phyloP scores from a whole-genome alignment of 2,329 filamentous ascomycete genomes.

The Parastagonospora avenae region DNA sequence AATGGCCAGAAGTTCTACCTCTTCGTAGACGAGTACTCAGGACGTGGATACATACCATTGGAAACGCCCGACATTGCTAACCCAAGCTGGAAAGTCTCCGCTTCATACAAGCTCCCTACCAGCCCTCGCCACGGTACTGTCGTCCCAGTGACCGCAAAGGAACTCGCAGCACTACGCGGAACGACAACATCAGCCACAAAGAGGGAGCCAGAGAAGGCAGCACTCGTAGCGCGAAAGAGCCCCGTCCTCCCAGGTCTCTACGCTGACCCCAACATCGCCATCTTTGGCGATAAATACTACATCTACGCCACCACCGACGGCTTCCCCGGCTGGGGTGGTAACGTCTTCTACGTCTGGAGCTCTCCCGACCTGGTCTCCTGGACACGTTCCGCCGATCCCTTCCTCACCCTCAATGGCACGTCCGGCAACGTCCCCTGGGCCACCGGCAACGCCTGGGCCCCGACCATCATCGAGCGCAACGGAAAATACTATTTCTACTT shows the following conservation, averaged over 20 bases:
- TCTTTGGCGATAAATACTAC: slow-evolving; percentile 32
- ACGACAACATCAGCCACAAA: slow-evolving; percentile 3
- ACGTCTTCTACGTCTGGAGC: slow-evolving; percentile 35
- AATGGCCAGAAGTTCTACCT: slow-evolving; percentile 61
- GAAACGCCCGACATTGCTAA: slow-evolving; percentile 57
- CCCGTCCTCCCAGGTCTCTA: slow-evolving; percentile 32
- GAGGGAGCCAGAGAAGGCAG: background rate
- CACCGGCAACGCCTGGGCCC: slow-evolving; percentile 34
- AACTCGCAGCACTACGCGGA: slow-evolving; percentile 45
- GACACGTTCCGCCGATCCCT: slow-evolving; percentile 25
- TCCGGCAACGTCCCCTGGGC: slow-evolving; percentile 37
- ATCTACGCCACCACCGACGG: slow-evolving; percentile 37
- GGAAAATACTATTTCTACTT: slow-evolving; percentile 39
- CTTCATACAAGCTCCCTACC: slow-evolving; percentile 53
- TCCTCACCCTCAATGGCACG: slow-evolving; percentile 36
- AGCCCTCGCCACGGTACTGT: slow-evolving; percentile 62
- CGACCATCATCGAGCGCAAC: slow-evolving; percentile 29
- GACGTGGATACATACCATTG: slow-evolving; percentile 60
- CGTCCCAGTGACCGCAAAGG: slow-evolving; percentile 56
- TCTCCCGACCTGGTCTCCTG: slow-evolving; percentile 32
- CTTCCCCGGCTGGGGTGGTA: slow-evolving; percentile 31
- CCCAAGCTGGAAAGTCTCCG: slow-evolving; percentile 56
- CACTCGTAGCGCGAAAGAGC: slow-evolving; percentile 5
- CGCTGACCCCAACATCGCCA: slow-evolving; percentile 35
- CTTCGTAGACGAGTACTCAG: slow-evolving; percentile 60